Evolutionary conservation across 495 filamentous ascomycete genomes (phyloP).

Genomic region (Annulohypoxylon moriforme): DNA sequence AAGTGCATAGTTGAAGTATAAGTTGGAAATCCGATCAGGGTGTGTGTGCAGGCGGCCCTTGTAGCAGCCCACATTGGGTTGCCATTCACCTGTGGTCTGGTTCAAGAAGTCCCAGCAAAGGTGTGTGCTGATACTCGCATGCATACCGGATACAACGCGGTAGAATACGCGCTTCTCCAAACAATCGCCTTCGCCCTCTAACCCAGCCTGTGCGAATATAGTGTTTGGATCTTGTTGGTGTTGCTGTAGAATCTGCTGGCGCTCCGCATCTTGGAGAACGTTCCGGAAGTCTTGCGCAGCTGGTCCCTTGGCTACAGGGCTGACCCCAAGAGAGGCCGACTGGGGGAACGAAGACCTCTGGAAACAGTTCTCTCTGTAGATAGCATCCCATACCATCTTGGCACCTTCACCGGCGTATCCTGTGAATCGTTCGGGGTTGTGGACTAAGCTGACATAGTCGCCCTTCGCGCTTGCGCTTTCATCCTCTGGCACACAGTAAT

Average conservation of each 20-base stretch:
- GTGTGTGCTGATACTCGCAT: slow-evolving; percentile 94
- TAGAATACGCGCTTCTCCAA: slow-evolving; percentile 98
- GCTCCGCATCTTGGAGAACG: slow-evolving; percentile 77
- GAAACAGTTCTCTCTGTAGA: slow-evolving; percentile 98
- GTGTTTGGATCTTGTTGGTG: slow-evolving; percentile 62
- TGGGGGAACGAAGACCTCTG: slow-evolving; percentile 71
- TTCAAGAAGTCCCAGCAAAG: slow-evolving; percentile 97
- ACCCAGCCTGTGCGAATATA: slow-evolving; percentile 62
- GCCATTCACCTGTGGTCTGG: slow-evolving; percentile 93
- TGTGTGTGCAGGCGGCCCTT: slow-evolving; percentile 80
- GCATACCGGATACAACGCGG: slow-evolving; percentile 94
- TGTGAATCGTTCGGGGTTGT: slow-evolving; percentile 95
- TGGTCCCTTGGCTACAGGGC: slow-evolving; percentile 60
- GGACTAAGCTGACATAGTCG: slow-evolving; percentile 93
- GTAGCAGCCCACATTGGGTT: slow-evolving; percentile 92
- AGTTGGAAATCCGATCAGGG: slow-evolving; percentile 93
- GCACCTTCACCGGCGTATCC: slow-evolving; percentile 88
- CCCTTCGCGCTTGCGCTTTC: slow-evolving; percentile 87
- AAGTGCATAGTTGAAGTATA: slow-evolving; percentile 98
- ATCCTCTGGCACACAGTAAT: slow-evolving; percentile 97
- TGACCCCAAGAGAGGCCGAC: slow-evolving; percentile 56
- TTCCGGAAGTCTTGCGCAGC: slow-evolving; percentile 87
- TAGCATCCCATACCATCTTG: slow-evolving; percentile 92
- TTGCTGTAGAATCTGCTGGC: slow-evolving; percentile 68
- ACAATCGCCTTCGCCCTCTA: slow-evolving; percentile 89